Evolutionary conservation across 2,329 filamentous ascomycete species (phyloP), one percentile per base, ranked within the genome.

Genomic region (Volutella citrinella): DNA sequence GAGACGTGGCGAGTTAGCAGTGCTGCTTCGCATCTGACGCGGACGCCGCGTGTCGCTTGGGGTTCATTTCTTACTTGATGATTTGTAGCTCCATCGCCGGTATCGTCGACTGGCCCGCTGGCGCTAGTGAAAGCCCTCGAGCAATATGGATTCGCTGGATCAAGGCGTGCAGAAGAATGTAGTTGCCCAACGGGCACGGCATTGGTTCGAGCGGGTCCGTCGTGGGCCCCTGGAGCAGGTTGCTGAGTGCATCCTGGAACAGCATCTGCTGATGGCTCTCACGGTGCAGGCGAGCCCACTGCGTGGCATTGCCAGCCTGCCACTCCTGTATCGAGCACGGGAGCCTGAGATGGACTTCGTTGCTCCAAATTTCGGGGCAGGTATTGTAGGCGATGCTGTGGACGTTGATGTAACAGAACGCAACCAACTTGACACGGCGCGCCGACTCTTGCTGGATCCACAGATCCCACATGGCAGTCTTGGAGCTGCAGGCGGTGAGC

Each of bases 331-430:
- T 63, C 1, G 54, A 55, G 24, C 54, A 63, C 0, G 62, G 61
- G 2, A 65, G 38, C 7, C 60, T 39, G 3, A 65, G 51, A 6
- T 52, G 48, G 1, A 65, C 44, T 38, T 65, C 62, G 26, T 60
- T 64, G 19, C 54, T 64, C 2, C 59, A 52, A 6, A 65, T 42
- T 0, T 56, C 54, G 1, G 62, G 62, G 18, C 61, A 63, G 4
- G 60, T 50, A 15, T 65, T 59, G 38, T 65, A 65, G 3, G 61
- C 61, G 7, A 65, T 55, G 31, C 56, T 63, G 35, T 65, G 60
- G 0, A 54, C 62, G 29, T 65, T 59, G 5, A 63, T 47, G 32
- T 64, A 65, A 0, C 57, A 59, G 20, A 65, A 65, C 0, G 60
- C 57, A 5, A 63, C 61, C 3, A 65, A 49, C 26, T 64, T 64